Evolutionary conservation across 139 green algal species (phyloP), one percentile per base, ranked within the genome.

Genomic region (Bryopsis sp.): DNA sequence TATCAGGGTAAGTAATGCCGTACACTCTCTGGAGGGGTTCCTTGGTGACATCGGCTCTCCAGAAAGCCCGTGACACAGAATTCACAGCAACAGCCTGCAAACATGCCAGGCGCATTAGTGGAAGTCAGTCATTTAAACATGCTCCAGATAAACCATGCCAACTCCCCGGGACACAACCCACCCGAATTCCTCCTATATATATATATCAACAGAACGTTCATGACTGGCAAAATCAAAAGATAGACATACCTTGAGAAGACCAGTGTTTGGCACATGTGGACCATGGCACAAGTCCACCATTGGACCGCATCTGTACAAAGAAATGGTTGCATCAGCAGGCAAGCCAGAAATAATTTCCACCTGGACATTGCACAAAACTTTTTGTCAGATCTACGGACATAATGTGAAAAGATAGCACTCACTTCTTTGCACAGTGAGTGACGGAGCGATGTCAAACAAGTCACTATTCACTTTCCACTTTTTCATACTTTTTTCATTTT

Each of bases 211-310:
- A n/a, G n/a, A n/a, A n/a, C n/a, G n/a, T n/a, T n/a, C n/a, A n/a
- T n/a, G n/a, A n/a, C n/a, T n/a, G n/a, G n/a, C n/a, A n/a, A n/a
- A n/a, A 11, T 50, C 43, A 50, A 11, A 26, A 11, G 11, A 26
- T 50, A 19, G 57, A 24, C 29, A 35, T 64, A 64, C 57, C 60
- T 92, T 95, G 47, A 96, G 77, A 47, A 81, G 59, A n/a, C 72
- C 78, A 4, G 94, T 97, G 81, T 88, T 89, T 64, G 94, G 94
- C 63, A 98, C 64, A 75, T 98, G 93, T 4, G 93, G 93, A 1
- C 93, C 93, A 32, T 77, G 76, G 81, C 93, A 98, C 37, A 98
- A 76, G 76, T 99, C 93, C 58, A 98, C 93, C 90, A 99, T 94
- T 50, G 92, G 91, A 8, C 93, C 93, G 59, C 81, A 85, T 24